Base-by-base conservation (phyloP, 495 filamentous ascomycete species). In the Trichoderma erinaceum region DNA sequence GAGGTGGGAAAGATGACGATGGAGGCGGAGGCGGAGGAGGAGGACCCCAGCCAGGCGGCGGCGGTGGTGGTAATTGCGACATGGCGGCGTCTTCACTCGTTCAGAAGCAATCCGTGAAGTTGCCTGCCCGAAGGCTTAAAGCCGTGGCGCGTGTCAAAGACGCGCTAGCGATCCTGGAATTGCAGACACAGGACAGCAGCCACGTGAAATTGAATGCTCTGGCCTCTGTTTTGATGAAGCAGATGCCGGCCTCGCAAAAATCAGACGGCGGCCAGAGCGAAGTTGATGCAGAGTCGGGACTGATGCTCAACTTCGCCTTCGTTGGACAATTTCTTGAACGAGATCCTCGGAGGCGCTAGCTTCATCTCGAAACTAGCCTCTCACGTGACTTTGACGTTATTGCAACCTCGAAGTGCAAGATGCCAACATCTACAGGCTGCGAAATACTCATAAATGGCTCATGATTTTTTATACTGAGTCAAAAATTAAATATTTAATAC, bases 1-100 rank as follows among this genome's bases (percentile, higher is more conserved):
- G 82, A 74, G 91, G 87, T 8, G 92, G 88, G 32, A 90, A 89
- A 69, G 91, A 89, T 69, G 89, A 89, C 52, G 86, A 83, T 69
- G 88, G 88, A 74, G 91, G 91, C 68, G 85, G 84, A 0, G 56
- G 56, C 29, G 56, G 79, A 48, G 78, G 75, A 41, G 76, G 75
- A 73, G 75, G 78, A 64, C 81, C 82, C 81, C 83, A 85, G 50
- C 83, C 82, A 66, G 81, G 81, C 58, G 85, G 84, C 66, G 85
- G 85, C 27, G 85, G 85, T 68, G 85, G 85, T n/a, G 86, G 86
- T 16, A 46, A 8, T 52, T 50, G 41, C 43, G 65, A 44, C 65
- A 66, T 66, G 41, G 27, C 43, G 11, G 21, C 21, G n/a, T 27
- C 63, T 41, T 44, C 35, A 32, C 63, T 41, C 63, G 63, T 25